Percentiles rank a stretch among this genome's conserved stretches.
These are phyloP conservation scores for Rhizopus microsporus DNA, from an alignment of 371 early-diverging fungal genomes.

Conservation along the genomic window DNA sequence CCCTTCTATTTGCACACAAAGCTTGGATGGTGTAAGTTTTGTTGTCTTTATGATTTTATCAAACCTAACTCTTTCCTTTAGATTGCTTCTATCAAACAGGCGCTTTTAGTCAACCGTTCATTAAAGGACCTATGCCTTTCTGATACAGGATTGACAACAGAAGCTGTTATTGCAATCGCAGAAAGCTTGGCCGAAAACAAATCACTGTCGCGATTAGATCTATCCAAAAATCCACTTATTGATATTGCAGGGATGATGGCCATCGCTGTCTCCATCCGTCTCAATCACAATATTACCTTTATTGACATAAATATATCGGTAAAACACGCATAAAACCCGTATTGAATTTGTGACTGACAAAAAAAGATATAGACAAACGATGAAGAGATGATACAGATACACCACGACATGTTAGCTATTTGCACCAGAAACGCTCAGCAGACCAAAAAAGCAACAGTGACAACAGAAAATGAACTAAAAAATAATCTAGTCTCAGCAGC, in stretches of 20 bases:
- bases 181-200: conserved; percentile 77
- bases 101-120: conserved; percentile 64
- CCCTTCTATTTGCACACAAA: conserved; percentile 36
- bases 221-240: conserved; percentile 74
- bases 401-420: conserved; percentile 66
- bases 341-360: too few relatives aligned
- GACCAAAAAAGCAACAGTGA: conserved; percentile 11
- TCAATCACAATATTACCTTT: conserved; percentile 74
- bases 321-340: conserved; percentile 8
- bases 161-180: conserved; percentile 77
- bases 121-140: conserved; percentile 66
- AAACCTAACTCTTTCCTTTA: conserved; percentile 31
- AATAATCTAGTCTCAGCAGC: conserved; percentile 29
- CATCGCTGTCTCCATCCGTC: conserved; percentile 72
- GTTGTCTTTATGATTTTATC: background rate
- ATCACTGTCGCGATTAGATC: conserved; percentile 66
- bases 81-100: conserved; percentile 61
- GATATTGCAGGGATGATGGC: conserved; percentile 83
- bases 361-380: conserved; percentile 51
- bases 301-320: conserved; percentile 75
- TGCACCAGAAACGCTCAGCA: conserved; percentile 71
- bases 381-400: conserved; percentile 64
- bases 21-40: conserved; percentile 53
- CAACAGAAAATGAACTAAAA: conserved; percentile 1
- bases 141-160: conserved; percentile 60